Conservation (phyloP, 306 rosid genomes). For the Cucurbita pepo region DNA sequence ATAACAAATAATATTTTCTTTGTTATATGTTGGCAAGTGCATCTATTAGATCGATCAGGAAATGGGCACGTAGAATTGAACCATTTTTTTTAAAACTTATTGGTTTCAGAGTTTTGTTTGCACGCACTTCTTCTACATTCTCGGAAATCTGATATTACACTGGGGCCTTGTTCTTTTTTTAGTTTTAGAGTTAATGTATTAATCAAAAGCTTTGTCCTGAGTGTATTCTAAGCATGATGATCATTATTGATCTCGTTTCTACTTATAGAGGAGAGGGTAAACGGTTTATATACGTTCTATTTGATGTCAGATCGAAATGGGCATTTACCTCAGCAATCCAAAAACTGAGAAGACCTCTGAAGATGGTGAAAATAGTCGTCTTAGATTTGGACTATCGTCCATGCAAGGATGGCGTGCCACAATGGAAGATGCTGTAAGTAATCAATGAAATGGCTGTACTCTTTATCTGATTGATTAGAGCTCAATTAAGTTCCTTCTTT, state of each 20-base stretch:
- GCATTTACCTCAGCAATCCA: slow-evolving; percentile 83
- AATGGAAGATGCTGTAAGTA: slow-evolving; percentile 99
- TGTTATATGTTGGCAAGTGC: neutral
- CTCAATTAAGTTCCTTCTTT: neutral
- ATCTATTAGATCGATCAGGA: neutral
- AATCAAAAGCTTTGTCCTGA: neutral
- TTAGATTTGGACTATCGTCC: slow-evolving; percentile 78
- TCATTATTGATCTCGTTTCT: neutral
- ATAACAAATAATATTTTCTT: neutral
- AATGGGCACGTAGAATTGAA: neutral
- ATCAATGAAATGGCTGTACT: slow-evolving; percentile 7
- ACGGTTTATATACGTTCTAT: slow-evolving; percentile 6
- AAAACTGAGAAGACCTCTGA: slow-evolving; percentile 85
- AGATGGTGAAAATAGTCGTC: slow-evolving; percentile 57
- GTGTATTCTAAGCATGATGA: neutral
- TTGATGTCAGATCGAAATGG: slow-evolving; percentile 40
- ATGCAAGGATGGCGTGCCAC: slow-evolving; percentile 99
- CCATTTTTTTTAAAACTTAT: neutral
- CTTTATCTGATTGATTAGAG: neutral
- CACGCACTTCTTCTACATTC: neutral
- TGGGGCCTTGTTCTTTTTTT: neutral
- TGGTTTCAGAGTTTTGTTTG: neutral
- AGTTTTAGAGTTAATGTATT: neutral
- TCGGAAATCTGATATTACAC: neutral
- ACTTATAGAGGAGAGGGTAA: neutral